Base-by-base conservation (phyloP, 441 rosid genomes). In the Arabidopsis hybrid region DNA sequence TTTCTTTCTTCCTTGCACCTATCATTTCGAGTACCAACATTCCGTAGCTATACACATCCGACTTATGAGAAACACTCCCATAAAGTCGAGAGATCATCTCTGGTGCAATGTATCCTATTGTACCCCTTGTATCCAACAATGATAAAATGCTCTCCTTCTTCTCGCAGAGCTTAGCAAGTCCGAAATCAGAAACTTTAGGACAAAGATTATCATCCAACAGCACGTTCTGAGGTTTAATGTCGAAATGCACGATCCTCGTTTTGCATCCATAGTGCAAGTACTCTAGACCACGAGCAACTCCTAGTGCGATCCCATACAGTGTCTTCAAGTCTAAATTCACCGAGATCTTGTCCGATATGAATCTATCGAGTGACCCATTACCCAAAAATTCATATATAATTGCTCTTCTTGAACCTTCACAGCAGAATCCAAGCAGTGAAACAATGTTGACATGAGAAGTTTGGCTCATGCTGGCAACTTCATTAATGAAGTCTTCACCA, bases 211-310 rank as follows among this genome's bases (percentile, higher is more conserved):
- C 65, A 12, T 84, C 82, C 3, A 81, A 68, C 12, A 84, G 67
- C 31, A 85, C 80, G 17, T 86, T 86, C 0, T 82, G 84, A 36
- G 90, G 86, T 7, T 88, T 86, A 17, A 83, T 84, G 50, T 85
- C 88, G 12, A 88, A 81, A 60, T 85, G 89, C 35, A 88, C 65
- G 26, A 88, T 86, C 61, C 83, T 81, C 0, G 82, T 81, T 74
- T 67, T 81, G 56, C 93, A 86, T 16, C 87, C 85, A 0, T 36
- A 32, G 29, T 84, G 92, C 4, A 85, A 50, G 72, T 83, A 85
- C 45, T 84, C 84, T 5, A 85, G 57, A 13, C 85, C 87, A 58
- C 79, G 63, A 31, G 85, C 85, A 16, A 78, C 71, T 6, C 86
- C 85, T 3, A 82, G 1, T 0, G 78, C 80, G 12, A 83, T 79